Conservation (phyloP, 768 basidiomycete genomes). For the Hysterangium stoloniferum region DNA sequence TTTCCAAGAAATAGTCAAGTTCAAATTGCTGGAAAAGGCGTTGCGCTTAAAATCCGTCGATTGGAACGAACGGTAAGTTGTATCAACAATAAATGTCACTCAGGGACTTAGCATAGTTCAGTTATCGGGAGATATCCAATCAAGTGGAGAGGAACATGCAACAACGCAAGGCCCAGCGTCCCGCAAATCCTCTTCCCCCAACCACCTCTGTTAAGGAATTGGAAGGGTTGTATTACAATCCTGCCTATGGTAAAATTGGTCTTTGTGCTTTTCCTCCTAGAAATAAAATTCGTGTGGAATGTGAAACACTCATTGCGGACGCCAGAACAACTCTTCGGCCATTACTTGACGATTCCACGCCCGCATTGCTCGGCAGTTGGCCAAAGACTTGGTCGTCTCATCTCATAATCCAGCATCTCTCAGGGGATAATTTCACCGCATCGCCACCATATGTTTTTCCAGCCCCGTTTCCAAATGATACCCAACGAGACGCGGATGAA, state of each 20-base stretch:
- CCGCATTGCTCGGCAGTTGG: neutral
- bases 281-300: too few relatives aligned
- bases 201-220: too few relatives aligned
- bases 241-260: conserved; percentile 31
- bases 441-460: neutral
- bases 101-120: neutral
- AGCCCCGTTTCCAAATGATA: neutral
- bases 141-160: neutral
- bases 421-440: neutral
- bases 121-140: neutral
- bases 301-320: neutral
- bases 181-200: conserved; percentile 23
- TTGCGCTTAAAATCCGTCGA: neutral
- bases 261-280: conserved; percentile 26
- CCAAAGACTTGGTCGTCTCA: neutral
- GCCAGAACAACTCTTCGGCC: neutral
- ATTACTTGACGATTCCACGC: neutral
- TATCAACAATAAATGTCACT: neutral
- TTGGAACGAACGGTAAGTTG: conserved; percentile 11
- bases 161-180: neutral
- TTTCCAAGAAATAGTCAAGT: conserved; percentile 17
- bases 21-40: conserved; percentile 13
- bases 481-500: neutral
- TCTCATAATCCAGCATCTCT: neutral
- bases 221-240: conserved; percentile 31